phyloP scores from a whole-genome alignment of 208 protist species.

The Naegleria fowleri region DNA sequence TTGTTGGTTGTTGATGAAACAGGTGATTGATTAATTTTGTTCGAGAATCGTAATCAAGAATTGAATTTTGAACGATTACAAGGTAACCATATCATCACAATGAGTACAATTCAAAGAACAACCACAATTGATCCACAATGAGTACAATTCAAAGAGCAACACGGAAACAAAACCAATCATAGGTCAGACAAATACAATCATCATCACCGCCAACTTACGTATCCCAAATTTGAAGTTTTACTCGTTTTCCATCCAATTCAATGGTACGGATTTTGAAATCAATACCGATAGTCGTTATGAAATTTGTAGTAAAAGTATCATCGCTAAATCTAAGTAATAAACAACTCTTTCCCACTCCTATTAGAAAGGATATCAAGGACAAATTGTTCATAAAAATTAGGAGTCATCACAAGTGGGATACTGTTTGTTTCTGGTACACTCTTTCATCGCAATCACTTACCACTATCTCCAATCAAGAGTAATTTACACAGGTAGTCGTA shows the following conservation, averaged over 20 bases:
- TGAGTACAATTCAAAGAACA: not conserved
- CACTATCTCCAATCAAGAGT: constrained; percentile 61
- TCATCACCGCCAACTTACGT: not conserved
- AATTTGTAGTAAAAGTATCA: constrained; percentile 75
- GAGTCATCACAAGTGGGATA: too few species aligned
- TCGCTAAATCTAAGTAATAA: constrained; percentile 71
- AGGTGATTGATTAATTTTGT: too few species aligned
- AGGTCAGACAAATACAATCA: not conserved
- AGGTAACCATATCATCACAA: not conserved
- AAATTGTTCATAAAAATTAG: constrained; percentile 27
- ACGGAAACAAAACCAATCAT: not conserved
- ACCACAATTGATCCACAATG: not conserved
- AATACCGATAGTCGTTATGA: constrained; percentile 85
- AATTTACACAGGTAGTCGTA: constrained; percentile 65
- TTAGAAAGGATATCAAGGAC: not conserved
- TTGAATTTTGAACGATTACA: too few species aligned
- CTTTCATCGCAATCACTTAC: constrained; percentile 26
- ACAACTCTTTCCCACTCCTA: constrained; percentile 60
- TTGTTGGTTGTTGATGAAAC: too few species aligned
- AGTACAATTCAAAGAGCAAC: not conserved
- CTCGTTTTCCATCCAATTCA: constrained; percentile 69
- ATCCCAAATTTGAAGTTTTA: constrained; percentile 78
- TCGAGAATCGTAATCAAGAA: too few species aligned
- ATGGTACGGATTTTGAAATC: constrained; percentile 83
- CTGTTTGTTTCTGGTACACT: too few species aligned